Evolutionary conservation across 2,329 filamentous ascomycete species (phyloP).

Genomic region (Aaosphaeria arxii): DNA sequence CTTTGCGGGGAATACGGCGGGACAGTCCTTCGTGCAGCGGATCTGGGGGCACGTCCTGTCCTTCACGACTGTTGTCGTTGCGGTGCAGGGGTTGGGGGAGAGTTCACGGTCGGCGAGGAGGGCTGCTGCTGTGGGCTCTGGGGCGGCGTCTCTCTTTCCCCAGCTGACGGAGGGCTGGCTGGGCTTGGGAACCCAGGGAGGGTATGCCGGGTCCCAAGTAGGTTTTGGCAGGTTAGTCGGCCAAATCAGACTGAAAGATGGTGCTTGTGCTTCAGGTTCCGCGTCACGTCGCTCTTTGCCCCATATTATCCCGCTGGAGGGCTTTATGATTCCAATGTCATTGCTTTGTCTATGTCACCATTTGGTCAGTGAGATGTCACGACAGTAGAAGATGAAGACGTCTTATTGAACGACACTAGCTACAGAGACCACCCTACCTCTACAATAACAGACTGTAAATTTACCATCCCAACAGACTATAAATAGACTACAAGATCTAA

Average conservation of each 20-base stretch:
- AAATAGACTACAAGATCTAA: too few relatives aligned
- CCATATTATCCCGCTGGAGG: too few relatives aligned
- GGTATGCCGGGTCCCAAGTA: not conserved
- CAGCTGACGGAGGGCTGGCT: slow-evolving; percentile 7
- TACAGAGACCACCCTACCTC: too few relatives aligned
- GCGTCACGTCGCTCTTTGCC: too few relatives aligned
- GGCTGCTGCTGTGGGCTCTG: slow-evolving; percentile 8
- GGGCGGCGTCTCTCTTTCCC: slow-evolving; percentile 7
- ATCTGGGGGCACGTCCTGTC: slow-evolving; percentile 6
- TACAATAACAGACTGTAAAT: too few relatives aligned
- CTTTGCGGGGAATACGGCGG: not conserved
- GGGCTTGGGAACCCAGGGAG: not conserved
- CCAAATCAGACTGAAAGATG: not conserved
- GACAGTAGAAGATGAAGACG: too few relatives aligned
- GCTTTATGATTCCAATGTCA: too few relatives aligned
- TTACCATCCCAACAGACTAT: too few relatives aligned
- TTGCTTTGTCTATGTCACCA: too few relatives aligned
- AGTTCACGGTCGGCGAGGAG: slow-evolving; percentile 2
- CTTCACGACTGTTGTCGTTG: slow-evolving; percentile 8
- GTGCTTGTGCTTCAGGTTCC: not conserved
- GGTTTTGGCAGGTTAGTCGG: not conserved
- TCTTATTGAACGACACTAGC: too few relatives aligned
- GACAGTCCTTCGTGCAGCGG: slow-evolving; percentile 3
- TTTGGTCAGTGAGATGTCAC: too few relatives aligned
- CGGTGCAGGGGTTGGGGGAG: slow-evolving; percentile 3